A percentile compares a stretch with the other conserved stretches of the same genome.
Conservation (phyloP, 495 filamentous ascomycete species). For the Cryomyces minteri region DNA sequence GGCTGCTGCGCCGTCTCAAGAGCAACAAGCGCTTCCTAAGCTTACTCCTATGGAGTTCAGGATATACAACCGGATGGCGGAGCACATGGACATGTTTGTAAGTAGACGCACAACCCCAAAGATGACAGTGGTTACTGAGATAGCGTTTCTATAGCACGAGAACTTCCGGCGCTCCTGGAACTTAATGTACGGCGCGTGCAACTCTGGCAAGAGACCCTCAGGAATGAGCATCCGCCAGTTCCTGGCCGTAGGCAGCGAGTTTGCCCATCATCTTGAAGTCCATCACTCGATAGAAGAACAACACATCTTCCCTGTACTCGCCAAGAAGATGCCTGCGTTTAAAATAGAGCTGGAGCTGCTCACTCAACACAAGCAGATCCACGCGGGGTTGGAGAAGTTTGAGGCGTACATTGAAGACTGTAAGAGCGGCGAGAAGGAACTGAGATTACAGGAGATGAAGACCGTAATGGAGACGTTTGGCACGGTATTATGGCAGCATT, state of each 20-base stretch:
- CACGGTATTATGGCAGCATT: conserved; percentile 22
- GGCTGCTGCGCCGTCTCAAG: neutral
- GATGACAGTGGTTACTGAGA: neutral
- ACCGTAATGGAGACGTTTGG: conserved; percentile 46
- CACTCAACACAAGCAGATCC: conserved; percentile 67
- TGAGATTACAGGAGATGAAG: conserved; percentile 50
- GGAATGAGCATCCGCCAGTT: conserved; percentile 45
- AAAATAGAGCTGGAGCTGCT: conserved; percentile 43
- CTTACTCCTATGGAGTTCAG: conserved; percentile 37
- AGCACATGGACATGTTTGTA: conserved; percentile 63
- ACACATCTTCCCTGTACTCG: conserved; percentile 65
- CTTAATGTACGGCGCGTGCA: conserved; percentile 40
- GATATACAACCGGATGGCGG: conserved; percentile 53
- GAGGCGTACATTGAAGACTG: conserved; percentile 49
- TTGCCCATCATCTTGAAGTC: conserved; percentile 46
- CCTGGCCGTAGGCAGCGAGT: conserved; percentile 41
- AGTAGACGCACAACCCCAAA: conserved; percentile 8
- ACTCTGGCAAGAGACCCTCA: conserved; percentile 29
- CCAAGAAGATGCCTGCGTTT: conserved; percentile 68
- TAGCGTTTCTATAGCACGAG: conserved; percentile 35
- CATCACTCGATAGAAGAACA: conserved; percentile 79
- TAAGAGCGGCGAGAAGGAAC: conserved; percentile 41
- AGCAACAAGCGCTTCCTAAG: conserved; percentile 17
- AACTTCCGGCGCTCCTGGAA: conserved; percentile 62
- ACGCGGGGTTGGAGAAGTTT: conserved; percentile 58